These are phyloP conservation scores for Fraxinus sp. DNA, from an alignment of 305 asterid species.

Conservation along the genomic window DNA sequence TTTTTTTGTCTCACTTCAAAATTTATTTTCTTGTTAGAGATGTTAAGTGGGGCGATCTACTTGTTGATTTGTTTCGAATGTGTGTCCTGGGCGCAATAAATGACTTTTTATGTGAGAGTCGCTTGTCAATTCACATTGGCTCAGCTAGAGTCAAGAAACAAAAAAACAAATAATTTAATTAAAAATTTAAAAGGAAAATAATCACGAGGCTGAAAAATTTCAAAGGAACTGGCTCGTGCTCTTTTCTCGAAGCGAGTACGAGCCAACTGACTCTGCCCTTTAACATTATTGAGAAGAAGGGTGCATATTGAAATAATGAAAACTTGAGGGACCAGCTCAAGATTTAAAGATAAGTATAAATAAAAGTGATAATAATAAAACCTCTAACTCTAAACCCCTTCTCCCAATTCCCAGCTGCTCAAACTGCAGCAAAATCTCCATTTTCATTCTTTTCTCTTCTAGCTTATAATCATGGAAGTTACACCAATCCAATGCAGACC, in stretches of 20 bases:
- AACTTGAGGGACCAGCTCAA: neutral
- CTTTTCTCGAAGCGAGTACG: neutral
- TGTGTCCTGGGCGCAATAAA: neutral
- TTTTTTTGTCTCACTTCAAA: neutral
- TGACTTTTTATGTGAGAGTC: neutral
- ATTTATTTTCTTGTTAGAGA: neutral
- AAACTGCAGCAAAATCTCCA: constrained; percentile 18
- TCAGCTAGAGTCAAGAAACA: neutral
- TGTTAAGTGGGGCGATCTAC: neutral
- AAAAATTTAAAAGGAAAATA: neutral
- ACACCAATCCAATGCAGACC: constrained; percentile 38
- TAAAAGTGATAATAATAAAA: constrained; percentile 13
- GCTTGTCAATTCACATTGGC: neutral
- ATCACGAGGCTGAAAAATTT: neutral
- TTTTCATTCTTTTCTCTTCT: neutral
- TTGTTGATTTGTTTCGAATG: neutral
- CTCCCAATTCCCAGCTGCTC: constrained; percentile 16
- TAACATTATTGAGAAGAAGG: neutral
- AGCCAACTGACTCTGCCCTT: neutral
- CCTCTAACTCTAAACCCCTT: constrained; percentile 41
- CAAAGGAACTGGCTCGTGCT: neutral
- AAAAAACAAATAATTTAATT: neutral
- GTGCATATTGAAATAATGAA: neutral
- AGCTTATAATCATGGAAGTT: constrained; percentile 34
- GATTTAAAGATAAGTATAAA: neutral